phyloP scores from a whole-genome alignment of 2,329 filamentous ascomycete genomes.

The Sporothrix pseudoabietina region DNA sequence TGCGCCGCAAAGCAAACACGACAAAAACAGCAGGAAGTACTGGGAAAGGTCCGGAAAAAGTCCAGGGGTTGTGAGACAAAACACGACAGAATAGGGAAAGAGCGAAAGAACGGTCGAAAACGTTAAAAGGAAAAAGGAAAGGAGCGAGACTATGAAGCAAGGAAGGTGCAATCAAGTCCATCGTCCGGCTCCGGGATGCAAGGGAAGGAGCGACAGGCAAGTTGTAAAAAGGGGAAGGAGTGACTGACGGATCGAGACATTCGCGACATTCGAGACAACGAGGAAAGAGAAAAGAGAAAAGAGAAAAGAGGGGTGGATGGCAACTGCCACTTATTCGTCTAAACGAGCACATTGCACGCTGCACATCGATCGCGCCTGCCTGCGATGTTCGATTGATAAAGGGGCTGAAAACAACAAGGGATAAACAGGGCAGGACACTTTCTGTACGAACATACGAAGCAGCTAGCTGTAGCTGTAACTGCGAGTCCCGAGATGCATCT shows the following conservation, averaged over 20 bases:
- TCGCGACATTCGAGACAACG: neutral
- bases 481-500: constrained; percentile 15
- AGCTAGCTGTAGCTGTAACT: neutral
- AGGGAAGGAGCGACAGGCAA: constrained; percentile 16
- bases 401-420: neutral
- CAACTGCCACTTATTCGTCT: neutral
- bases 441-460: neutral
- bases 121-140: neutral
- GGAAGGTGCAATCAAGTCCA: neutral
- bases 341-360: constrained; percentile 6
- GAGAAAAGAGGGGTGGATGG: neutral
- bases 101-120: constrained; percentile 3
- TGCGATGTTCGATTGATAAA: neutral
- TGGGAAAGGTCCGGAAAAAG: neutral
- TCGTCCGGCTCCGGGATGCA: constrained; percentile 5
- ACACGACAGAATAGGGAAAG: constrained; percentile 13
- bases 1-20: constrained; percentile 14
- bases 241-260: neutral
- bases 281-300: neutral
- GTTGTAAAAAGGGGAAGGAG: neutral
- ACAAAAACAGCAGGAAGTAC: neutral
- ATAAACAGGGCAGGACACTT: constrained; percentile 5
- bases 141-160: neutral
- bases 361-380: neutral
- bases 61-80: constrained; percentile 13